Evolutionary conservation across 352 stramenopile species (phyloP), one percentile per base, ranked within the genome.

Genomic region (Phytophthora pseudosyringae): DNA sequence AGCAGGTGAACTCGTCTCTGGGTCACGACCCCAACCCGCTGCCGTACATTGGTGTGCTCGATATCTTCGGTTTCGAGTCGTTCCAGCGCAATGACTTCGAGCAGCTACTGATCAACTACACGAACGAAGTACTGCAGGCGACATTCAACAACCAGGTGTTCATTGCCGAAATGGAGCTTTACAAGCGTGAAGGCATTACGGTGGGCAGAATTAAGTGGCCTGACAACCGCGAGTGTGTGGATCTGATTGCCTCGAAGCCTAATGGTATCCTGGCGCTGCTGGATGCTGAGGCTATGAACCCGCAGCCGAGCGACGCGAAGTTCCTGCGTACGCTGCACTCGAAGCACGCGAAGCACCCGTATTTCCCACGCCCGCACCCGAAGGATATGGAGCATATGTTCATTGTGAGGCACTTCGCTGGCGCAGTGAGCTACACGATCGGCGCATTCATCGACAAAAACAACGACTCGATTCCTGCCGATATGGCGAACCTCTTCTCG

Each of bases 51-150:
- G 90, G 90, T 29, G 90, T 97, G 40, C 67, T 97, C 1, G 90
- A 97, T 80, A 97, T 97, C 64, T 97, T 97, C 60, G 90, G 90
- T 26, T 97, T 97, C 41, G 90, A 97, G 59, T 90, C 80, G 8
- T 97, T 97, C 67, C 81, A 96, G 72, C 81, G 85, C 67, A 97
- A 97, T 56, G 90, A 96, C 60, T 97, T 93, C 40, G 90, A 97
- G 70, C 89, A 97, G 62, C 60, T 97, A 15, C 70, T 96, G 35
- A 95, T 97, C 75, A 96, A 97, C 73, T 95, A 94, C 79, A 93
- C 90, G 71, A 94, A 96, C 67, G 84, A 97, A 71, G 83, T 93
- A 56, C 64, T 94, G 40, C 88, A 95, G 64, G 86, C 84, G 47
- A 94, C 83, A 54, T 96, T 96, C 59, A 96, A 95, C 81, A 90